phyloP scores from a whole-genome alignment of 129 eudicot genomes.

The Lonicera japonica region DNA sequence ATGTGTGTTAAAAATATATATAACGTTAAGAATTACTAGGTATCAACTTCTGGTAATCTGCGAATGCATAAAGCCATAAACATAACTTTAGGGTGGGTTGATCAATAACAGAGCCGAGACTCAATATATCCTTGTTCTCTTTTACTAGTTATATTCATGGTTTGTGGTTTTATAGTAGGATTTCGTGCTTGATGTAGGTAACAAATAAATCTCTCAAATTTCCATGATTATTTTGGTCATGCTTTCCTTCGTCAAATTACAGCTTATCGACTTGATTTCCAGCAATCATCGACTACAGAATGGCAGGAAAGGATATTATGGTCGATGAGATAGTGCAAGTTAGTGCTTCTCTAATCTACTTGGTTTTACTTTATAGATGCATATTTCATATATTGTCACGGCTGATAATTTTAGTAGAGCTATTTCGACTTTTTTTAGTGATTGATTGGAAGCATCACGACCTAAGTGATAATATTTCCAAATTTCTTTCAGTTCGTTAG shows the following conservation, averaged over 20 bases:
- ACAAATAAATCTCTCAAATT: constrained; percentile 20
- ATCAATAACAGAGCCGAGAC: not conserved
- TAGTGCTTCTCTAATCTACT: constrained; percentile 22
- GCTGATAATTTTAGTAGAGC: not conserved
- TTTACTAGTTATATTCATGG: not conserved
- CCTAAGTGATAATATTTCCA: too few species aligned
- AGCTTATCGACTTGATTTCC: constrained; percentile 61
- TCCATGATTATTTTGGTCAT: constrained; percentile 37
- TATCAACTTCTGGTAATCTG: too few species aligned
- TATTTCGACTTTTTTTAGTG: not conserved
- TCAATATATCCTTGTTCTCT: not conserved
- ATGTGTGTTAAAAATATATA: too few species aligned
- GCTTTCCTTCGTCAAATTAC: constrained; percentile 31
- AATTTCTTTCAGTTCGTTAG: not conserved
- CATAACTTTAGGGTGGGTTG: too few species aligned
- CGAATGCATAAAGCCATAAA: too few species aligned
- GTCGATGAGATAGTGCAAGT: constrained; percentile 79
- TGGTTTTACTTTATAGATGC: not conserved
- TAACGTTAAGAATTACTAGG: too few species aligned
- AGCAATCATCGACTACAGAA: constrained; percentile 84
- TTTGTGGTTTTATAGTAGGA: constrained; percentile 16
- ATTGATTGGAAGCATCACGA: not conserved
- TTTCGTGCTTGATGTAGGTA: constrained; percentile 30
- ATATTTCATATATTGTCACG: not conserved
- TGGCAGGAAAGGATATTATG: constrained; percentile 72